Percentiles rank a stretch among this genome's conserved stretches.
Conservation (phyloP, 2,329 filamentous ascomycete genomes). For the Whalleya microplaca region DNA sequence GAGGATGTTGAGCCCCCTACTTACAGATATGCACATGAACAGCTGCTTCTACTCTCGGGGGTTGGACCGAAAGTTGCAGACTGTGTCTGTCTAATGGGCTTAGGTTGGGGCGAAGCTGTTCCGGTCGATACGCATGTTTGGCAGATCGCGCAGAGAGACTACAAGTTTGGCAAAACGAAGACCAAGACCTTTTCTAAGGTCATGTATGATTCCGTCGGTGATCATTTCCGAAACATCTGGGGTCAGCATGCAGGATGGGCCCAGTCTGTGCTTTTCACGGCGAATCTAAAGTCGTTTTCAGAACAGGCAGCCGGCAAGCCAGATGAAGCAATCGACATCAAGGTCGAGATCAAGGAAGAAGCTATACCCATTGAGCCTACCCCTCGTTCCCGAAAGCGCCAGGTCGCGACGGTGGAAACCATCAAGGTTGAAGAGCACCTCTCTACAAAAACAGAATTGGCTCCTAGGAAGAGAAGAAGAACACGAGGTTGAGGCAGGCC, state of each 20-base stretch:
- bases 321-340: conserved; percentile 28
- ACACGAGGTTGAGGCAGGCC: conserved; percentile 10
- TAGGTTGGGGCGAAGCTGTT: conserved; percentile 94
- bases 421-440: conserved; percentile 26
- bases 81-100: conserved; percentile 93
- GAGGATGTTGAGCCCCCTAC: conserved; percentile 58
- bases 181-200: conserved; percentile 83
- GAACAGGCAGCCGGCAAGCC: conserved; percentile 56
- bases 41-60: conserved; percentile 77
- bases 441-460: conserved; percentile 7
- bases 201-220: conserved; percentile 87
- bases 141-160: conserved; percentile 97
- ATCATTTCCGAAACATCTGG: conserved; percentile 89
- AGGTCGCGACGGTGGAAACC: conserved; percentile 19
- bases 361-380: conserved; percentile 9
- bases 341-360: conserved; percentile 35
- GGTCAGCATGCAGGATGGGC: conserved; percentile 96
- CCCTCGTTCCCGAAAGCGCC: conserved; percentile 27
- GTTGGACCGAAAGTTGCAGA: conserved; percentile 97
- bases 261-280: conserved; percentile 94
- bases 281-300: conserved; percentile 84
- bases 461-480: conserved; percentile 25
- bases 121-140: conserved; percentile 98
- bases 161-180: conserved; percentile 85
- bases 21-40: conserved; percentile 80